Base-by-base conservation (phyloP, 192 early-diverging fungal genomes). In the Spizellomyces sp. region DNA sequence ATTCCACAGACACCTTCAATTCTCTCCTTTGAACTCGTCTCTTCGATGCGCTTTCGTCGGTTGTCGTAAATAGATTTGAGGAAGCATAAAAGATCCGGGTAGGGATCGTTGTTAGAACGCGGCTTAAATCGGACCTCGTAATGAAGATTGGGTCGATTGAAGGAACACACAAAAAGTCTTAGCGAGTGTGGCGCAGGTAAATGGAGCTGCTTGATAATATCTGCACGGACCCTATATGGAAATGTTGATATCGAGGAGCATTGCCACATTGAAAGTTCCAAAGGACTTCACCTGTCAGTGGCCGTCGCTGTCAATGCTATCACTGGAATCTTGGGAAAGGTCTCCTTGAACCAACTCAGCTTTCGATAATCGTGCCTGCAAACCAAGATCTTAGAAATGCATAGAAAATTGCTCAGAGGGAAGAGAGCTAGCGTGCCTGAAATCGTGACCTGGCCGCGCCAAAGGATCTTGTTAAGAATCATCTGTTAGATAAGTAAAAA, bases 301-400 rank as follows among this genome's bases (percentile, higher is more conserved):
- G 84, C 84, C 1, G 92, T 95, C 0, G 93, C 93, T 4, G 94
- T 92, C 47, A 95, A 75, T 4, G 92, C 93, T 77, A 92, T 88
- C 55, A 95, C 75, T 1, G 87, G 90, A 1, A 88, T 77, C 2
- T 79, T 65, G 2, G 87, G 88, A 65, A 91, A 93, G 4, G 61
- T 62, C 9, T 57, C 56, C 57, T 81, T 79, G 48, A 74, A 83
- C 58, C 77, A 81, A 4, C n/a, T 45, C 2, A 86, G 75, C 56
- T 80, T 78, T 4, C 78, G 73, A 61, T 83, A 86, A 59, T 79
- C 78, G 15, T 42, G 22, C 45, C 83, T 77, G 45, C 54, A 56
- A n/a, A 7, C 7, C 22, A 22, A 19, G 9, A 0, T 61, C 42
- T 19, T 27, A 41, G 36, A 41, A 17, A 19, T 4, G 59, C 17